Percentiles rank a stretch among this genome's conserved stretches.
These are phyloP conservation scores for Cladosporium oxysporum DNA, from an alignment of 2,329 filamentous ascomycete genomes.

Conservation along the genomic window DNA sequence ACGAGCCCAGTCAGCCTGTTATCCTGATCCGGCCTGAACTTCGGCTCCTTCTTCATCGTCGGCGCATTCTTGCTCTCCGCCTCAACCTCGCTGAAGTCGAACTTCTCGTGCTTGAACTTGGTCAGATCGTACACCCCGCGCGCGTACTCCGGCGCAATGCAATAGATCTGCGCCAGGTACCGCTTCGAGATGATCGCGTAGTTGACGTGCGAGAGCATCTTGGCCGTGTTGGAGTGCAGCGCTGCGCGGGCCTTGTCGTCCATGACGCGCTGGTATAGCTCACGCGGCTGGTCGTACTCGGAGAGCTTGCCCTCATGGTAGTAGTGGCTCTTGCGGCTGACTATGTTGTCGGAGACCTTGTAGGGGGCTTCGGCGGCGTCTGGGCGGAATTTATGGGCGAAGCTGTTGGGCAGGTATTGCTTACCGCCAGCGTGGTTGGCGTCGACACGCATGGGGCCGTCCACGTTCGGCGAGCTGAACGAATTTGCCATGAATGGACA, in stretches of 20 bases:
- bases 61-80: constrained; percentile 48
- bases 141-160: constrained; percentile 51
- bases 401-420: constrained; percentile 56
- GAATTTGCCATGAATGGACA: constrained; percentile 54
- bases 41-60: constrained; percentile 48
- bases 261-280: constrained; percentile 55
- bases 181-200: constrained; percentile 42
- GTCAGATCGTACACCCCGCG: constrained; percentile 48
- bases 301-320: constrained; percentile 56
- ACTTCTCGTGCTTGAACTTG: constrained; percentile 45
- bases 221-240: constrained; percentile 53
- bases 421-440: constrained; percentile 52
- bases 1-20: constrained; percentile 45
- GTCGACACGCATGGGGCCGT: constrained; percentile 52
- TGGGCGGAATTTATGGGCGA: constrained; percentile 53
- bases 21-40: constrained; percentile 45
- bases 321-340: constrained; percentile 56
- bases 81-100: constrained; percentile 50
- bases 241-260: constrained; percentile 45
- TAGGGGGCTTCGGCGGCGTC: constrained; percentile 55
- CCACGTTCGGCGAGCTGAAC: constrained; percentile 51
- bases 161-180: constrained; percentile 56
- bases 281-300: constrained; percentile 55
- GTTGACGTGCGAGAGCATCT: constrained; percentile 34
- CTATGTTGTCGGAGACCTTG: constrained; percentile 51